Evolutionary conservation across 345 rosid genomes (phyloP).

Genomic region (Stellera chamaejasme): DNA sequence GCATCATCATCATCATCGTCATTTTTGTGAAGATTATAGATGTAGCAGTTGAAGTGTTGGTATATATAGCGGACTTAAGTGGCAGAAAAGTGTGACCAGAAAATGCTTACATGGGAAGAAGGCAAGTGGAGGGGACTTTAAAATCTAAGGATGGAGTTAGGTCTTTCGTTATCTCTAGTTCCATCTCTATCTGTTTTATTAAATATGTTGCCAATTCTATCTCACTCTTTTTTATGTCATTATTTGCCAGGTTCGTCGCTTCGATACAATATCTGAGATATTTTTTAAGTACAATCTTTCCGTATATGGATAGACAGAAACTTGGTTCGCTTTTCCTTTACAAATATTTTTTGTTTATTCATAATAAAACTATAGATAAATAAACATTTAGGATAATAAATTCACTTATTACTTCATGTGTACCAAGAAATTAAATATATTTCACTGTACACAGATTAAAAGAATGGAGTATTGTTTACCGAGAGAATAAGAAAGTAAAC

Average conservation of each 20-base stretch:
- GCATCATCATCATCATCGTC: slow-evolving; percentile 20
- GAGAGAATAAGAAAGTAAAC: too few relatives aligned
- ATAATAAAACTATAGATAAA: too few relatives aligned
- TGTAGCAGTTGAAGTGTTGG: slow-evolving; percentile 9
- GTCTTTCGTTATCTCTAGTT: slow-evolving; percentile 8
- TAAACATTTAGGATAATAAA: too few relatives aligned
- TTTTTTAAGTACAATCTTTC: too few relatives aligned
- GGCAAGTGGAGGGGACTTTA: slow-evolving; percentile 28
- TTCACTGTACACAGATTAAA: too few relatives aligned
- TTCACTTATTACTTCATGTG: too few relatives aligned
- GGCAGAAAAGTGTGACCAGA: slow-evolving; percentile 25
- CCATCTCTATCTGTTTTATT: slow-evolving; percentile 1
- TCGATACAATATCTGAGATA: too few relatives aligned
- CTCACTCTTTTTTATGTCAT: slow-evolving; percentile 12
- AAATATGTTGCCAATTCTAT: slow-evolving; percentile 3
- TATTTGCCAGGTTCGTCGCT: not conserved
- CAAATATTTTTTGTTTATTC: too few relatives aligned
- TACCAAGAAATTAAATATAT: too few relatives aligned
- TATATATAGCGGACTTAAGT: slow-evolving; percentile 9
- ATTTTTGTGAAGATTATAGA: slow-evolving; percentile 1
- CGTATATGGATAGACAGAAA: too few relatives aligned
- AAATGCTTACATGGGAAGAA: slow-evolving; percentile 25
- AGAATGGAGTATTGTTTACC: too few relatives aligned
- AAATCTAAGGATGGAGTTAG: slow-evolving; percentile 13
- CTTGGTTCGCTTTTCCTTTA: too few relatives aligned